A percentile compares a stretch with the other conserved stretches of the same genome.
These are phyloP conservation scores for Cladosporium sp. DNA, from an alignment of 2,329 filamentous ascomycete genomes.

Conservation along the genomic window DNA sequence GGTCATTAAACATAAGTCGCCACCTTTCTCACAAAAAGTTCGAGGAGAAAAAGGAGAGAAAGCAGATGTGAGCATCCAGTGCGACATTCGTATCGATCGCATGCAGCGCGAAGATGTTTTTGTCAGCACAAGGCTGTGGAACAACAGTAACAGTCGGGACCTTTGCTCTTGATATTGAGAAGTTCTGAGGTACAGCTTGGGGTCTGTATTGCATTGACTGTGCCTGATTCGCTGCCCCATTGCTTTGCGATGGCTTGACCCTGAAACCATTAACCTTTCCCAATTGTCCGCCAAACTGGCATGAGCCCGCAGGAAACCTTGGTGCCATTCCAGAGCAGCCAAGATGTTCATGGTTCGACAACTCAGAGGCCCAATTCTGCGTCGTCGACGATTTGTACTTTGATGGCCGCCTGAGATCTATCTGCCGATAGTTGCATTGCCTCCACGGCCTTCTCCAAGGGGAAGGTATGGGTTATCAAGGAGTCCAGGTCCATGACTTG, in stretches of 20 bases:
- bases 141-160: slow-evolving; percentile 79
- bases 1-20: too few relatives aligned
- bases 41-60: slow-evolving; percentile 80
- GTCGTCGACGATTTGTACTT: neutral
- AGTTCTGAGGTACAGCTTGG: slow-evolving; percentile 76
- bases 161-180: slow-evolving; percentile 68
- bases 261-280: too few relatives aligned
- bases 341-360: too few relatives aligned
- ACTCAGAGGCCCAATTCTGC: too few relatives aligned
- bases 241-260: slow-evolving; percentile 80
- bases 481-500: slow-evolving; percentile 36
- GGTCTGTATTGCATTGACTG: slow-evolving; percentile 84
- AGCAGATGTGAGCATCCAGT: slow-evolving; percentile 69
- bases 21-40: slow-evolving; percentile 58
- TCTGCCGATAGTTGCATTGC: slow-evolving; percentile 24
- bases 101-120: slow-evolving; percentile 85
- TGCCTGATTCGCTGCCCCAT: slow-evolving; percentile 79
- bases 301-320: too few relatives aligned
- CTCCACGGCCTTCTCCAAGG: slow-evolving; percentile 32
- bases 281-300: too few relatives aligned
- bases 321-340: too few relatives aligned
- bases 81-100: slow-evolving; percentile 74
- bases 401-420: neutral
- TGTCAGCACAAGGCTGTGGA: slow-evolving; percentile 91
- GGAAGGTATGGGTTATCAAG: slow-evolving; percentile 36